A percentile compares a stretch with the other conserved stretches of the same genome.
Conservation (phyloP, 768 basidiomycete genomes). For the Termitomyces sp. region DNA sequence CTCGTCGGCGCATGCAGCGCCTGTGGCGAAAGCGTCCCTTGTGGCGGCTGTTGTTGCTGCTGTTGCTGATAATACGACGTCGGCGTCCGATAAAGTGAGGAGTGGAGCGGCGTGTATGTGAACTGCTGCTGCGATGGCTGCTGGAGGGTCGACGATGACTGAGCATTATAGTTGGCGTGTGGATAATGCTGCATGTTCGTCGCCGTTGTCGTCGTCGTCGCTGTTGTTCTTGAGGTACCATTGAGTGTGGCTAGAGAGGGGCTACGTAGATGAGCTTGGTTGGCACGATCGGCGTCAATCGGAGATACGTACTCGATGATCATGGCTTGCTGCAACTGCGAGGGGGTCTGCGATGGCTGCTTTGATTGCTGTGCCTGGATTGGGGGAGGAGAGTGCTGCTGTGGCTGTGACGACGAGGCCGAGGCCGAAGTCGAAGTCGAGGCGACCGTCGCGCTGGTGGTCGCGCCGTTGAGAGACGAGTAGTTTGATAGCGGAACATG, state of each 20-base stretch:
- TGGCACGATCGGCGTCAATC: conserved; percentile 8
- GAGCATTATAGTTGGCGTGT: conserved; percentile 36
- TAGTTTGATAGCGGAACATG: conserved; percentile 66
- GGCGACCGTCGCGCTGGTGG: conserved; percentile 34
- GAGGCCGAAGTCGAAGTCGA: conserved; percentile 9
- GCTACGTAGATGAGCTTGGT: conserved; percentile 29
- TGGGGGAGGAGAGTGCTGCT: conserved; percentile 19
- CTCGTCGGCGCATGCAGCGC: conserved; percentile 60
- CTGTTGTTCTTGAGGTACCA: conserved; percentile 26
- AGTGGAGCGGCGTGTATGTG: conserved; percentile 43
- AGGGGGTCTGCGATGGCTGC: conserved; percentile 21
- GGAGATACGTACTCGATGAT: conserved; percentile 64
- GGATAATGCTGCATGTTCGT: conserved; percentile 37
- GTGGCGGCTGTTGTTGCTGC: conserved; percentile 34
- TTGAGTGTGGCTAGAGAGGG: conserved; percentile 60
- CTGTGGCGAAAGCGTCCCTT: conserved; percentile 68
- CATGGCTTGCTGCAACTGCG: conserved; percentile 38
- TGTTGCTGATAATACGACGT: conserved; percentile 26
- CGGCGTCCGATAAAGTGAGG: conserved; percentile 18
- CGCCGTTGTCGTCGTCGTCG: conserved; percentile 8
- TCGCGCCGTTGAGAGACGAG: conserved; percentile 78
- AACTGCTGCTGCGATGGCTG: conserved; percentile 30
- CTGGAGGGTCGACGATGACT: conserved; percentile 31
- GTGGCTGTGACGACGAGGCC: conserved; percentile 21
- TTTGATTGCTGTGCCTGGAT: conserved; percentile 27